Evolutionary conservation across 2,329 filamentous ascomycete genomes (phyloP), one percentile per base, ranked within the genome.

Genomic region (Cladophialophora immunda): DNA sequence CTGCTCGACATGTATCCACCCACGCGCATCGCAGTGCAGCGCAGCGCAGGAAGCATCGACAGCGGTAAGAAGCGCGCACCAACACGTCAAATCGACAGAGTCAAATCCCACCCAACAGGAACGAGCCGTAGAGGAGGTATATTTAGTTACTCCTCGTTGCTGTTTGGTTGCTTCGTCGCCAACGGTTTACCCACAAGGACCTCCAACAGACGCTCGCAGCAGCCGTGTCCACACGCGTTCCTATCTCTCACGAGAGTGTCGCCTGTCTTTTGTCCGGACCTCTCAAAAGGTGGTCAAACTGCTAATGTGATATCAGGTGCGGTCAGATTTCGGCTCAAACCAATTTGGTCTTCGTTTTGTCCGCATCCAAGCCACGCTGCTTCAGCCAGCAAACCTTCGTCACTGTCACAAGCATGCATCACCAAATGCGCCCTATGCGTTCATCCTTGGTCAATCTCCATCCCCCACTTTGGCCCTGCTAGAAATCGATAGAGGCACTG

Each of bases 21-120:
- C 41, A 25, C 54, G 15, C 19, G 32, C 25, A 34, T 13, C 19
- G 34, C 36, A 58, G 19, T 11, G 34, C 36, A 58, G 34, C 36
- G 27, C 32, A 47, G 7, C 38, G 17, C 17, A 41, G 38, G 38
- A 25, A 50, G 45, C 19, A 50, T 50, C 19, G 45, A 22, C 41
- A 59, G 57, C 57, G 57, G 57, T 50, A 59, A 59, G 38, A 59
- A n/a, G 27, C 57, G 57, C 41, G 57, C 38, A 50, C 19, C 7
- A 19, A 5, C 19, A 30, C 27, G 15, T 59, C 57, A 27, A 45
- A 15, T 30, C 36, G 41, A 3, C 36, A 58, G 29, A 36, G 22
- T 27, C 34, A 58, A 58, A 19, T 36, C 22, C 38, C 55, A 22
- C 25, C 55, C 30, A 59, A 27, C 57, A 59, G 41, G 57, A 45